phyloP scores from a whole-genome alignment of 352 stramenopile genomes.

The Vaucheria bursata region DNA sequence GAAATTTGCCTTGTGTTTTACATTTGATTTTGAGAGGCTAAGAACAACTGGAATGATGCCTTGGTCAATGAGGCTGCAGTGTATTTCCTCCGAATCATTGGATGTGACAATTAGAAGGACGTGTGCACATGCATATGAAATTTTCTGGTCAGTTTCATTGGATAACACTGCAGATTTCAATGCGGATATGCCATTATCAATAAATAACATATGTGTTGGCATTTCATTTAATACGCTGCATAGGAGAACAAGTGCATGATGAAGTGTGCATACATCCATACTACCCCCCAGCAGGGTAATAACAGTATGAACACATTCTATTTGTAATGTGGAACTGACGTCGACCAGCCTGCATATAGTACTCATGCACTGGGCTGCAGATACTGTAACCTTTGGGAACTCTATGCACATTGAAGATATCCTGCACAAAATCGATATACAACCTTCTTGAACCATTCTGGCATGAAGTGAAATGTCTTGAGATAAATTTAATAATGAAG shows the following conservation, averaged over 20 bases:
- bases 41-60: constrained; percentile 33
- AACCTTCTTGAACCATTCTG: constrained; percentile 48
- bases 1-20: too few species aligned
- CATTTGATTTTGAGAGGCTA: constrained; percentile 7
- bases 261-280: constrained; percentile 41
- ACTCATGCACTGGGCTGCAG: not conserved
- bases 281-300: constrained; percentile 44
- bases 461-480: constrained; percentile 34
- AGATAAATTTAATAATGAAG: constrained; percentile 43
- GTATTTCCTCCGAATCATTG: constrained; percentile 14
- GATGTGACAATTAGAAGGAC: constrained; percentile 50
- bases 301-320: constrained; percentile 43
- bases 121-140: constrained; percentile 46
- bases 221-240: not conserved
- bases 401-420: not conserved
- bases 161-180: not conserved
- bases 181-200: not conserved
- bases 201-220: not conserved
- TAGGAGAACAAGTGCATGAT: constrained; percentile 45
- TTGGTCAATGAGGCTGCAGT: constrained; percentile 21
- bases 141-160: constrained; percentile 15
- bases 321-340: constrained; percentile 9
- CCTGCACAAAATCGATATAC: constrained; percentile 21
- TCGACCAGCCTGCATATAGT: not conserved
- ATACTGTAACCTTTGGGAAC: not conserved